These are phyloP conservation scores for Steccherinum ochraceum DNA, from an alignment of 768 basidiomycete species.

Conservation along the genomic window DNA sequence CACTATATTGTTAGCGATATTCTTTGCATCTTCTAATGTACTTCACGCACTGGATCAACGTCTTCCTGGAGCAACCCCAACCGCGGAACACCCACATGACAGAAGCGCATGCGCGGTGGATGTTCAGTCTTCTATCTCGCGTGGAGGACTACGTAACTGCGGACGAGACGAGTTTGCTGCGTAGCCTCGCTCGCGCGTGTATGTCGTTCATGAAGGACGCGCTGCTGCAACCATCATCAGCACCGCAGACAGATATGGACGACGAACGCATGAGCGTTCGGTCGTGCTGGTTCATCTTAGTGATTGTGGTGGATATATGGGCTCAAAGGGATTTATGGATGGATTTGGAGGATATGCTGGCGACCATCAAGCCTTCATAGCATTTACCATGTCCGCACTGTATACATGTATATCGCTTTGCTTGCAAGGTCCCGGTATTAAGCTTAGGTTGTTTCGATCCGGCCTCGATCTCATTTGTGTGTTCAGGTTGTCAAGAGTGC, in stretches of 20 bases:
- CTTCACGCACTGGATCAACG: slow-evolving; percentile 75
- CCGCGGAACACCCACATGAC: slow-evolving; percentile 36
- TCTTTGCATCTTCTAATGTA: slow-evolving; percentile 79
- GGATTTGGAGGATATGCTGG: slow-evolving; percentile 58
- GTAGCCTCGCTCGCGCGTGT: slow-evolving; percentile 70
- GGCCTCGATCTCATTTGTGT: no score
- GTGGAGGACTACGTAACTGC: slow-evolving; percentile 65
- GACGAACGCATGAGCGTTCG: slow-evolving; percentile 27
- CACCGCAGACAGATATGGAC: neutral
- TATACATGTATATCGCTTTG: neutral
- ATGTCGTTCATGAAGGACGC: slow-evolving; percentile 26
- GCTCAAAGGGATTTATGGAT: slow-evolving; percentile 76
- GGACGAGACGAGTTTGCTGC: slow-evolving; percentile 73
- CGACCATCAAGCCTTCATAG: slow-evolving; percentile 7
- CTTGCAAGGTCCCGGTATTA: no score
- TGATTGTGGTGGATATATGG: slow-evolving; percentile 63
- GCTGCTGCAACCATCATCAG: slow-evolving; percentile 1
- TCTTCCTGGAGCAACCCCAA: slow-evolving; percentile 41
- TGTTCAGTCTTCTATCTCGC: slow-evolving; percentile 65
- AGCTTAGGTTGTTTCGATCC: no score
- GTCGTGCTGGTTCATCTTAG: slow-evolving; percentile 72
- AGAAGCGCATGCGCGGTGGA: slow-evolving; percentile 66
- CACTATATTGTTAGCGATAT: slow-evolving; percentile 40
- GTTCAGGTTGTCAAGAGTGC: no score
- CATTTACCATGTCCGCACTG: neutral